Evolutionary conservation across 208 protist genomes (phyloP), one percentile per base, ranked within the genome.

Genomic region (Acanthamoeba lenticulata): DNA sequence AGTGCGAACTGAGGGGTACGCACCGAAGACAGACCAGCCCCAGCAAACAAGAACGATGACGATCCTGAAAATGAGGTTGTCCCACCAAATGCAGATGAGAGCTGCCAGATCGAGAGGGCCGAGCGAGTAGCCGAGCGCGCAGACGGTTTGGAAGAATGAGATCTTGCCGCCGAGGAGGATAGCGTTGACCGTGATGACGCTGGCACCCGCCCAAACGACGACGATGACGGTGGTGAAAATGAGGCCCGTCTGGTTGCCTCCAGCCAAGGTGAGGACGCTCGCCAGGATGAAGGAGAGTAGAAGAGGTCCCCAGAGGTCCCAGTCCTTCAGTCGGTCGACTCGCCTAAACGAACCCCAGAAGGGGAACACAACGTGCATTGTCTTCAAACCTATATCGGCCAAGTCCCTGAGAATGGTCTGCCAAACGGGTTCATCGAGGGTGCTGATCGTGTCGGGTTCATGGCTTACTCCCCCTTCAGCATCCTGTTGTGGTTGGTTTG

Each of bases 91-190:
- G 67, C 91, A 96, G 29, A 97, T 44, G 57, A 97, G 57, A 5
- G 94, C 81, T 24, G 94, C 96, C 49, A 98, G 65, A 34, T 96
- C 96, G 9, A 99, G 92, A 19, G 98, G 98, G 15, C 97, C 96
- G 19, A 99, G 89, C 92, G 98, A 99, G 96, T 99, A 99, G 21
- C 98, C 98, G 90, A 99, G 97, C n/a, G 98, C 97, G 95, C 98
- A 99, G 32, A 99, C 97, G 9, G 95, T 98, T 90, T 99, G 98
- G 94, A 99, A 99, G 74, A 99, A 98, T 52, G 98, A 99, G 47
- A 96, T 67, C 44, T 97, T 97, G 21, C 98, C 98, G 83, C 98
- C 98, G 19, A 99, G 97, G 52, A 99, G 95, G 89, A 98, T 98
- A 24, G 97, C 97, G 79, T 99, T 99, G 47, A 99, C 72, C 32